These are phyloP conservation scores for Alternaria viburni DNA, from an alignment of 2,329 filamentous ascomycete species.

Conservation along the genomic window DNA sequence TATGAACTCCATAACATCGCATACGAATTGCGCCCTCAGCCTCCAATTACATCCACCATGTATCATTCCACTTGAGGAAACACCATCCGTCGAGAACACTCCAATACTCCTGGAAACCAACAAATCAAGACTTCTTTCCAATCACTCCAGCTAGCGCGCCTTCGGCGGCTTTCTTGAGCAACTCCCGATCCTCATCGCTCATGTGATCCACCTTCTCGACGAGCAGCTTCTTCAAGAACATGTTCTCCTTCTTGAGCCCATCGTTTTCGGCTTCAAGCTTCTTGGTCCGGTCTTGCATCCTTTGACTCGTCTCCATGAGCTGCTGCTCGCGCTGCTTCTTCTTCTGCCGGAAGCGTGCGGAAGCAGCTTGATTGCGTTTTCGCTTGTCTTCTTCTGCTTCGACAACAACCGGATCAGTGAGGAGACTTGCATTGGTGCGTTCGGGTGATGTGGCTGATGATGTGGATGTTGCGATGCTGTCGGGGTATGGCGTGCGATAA, in stretches of 20 bases:
- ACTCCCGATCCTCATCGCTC: slow-evolving; percentile 41
- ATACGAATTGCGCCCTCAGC: neutral
- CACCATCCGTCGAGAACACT: neutral
- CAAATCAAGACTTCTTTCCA: neutral
- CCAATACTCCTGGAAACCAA: neutral
- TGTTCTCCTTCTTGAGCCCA: slow-evolving; percentile 51
- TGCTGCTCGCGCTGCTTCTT: slow-evolving; percentile 95
- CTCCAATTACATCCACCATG: neutral
- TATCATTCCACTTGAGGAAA: neutral
- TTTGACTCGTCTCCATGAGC: slow-evolving; percentile 62
- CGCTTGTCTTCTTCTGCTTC: slow-evolving; percentile 87
- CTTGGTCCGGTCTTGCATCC: slow-evolving; percentile 80
- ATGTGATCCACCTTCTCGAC: slow-evolving; percentile 50
- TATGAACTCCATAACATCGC: neutral
- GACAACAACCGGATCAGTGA: slow-evolving; percentile 32
- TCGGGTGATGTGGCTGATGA: slow-evolving; percentile 35
- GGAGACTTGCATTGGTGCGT: slow-evolving; percentile 17
- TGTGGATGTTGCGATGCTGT: slow-evolving; percentile 40
- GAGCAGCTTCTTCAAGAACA: slow-evolving; percentile 44
- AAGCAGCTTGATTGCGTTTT: slow-evolving; percentile 85
- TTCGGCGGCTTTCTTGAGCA: slow-evolving; percentile 35
- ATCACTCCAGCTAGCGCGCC: slow-evolving; percentile 15
- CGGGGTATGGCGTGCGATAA: slow-evolving; percentile 41
- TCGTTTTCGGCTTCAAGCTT: slow-evolving; percentile 64
- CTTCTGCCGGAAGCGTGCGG: slow-evolving; percentile 88